Evolutionary conservation across 306 rosid species (phyloP), one percentile per base, ranked within the genome.

Genomic region (Begonia fuchsioides): DNA sequence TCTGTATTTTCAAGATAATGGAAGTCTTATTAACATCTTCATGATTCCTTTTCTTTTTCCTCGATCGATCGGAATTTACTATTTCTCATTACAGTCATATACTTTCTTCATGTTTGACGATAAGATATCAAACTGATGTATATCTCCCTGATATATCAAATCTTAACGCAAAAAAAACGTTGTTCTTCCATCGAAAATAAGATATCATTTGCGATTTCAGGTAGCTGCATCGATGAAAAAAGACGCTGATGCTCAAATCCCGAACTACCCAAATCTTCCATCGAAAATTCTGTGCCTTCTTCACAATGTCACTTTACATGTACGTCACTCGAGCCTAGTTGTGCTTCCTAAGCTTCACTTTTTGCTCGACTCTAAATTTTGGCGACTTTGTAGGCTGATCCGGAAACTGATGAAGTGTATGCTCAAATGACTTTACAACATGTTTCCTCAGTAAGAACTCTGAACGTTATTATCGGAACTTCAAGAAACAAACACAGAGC

Each of bases 401-500:
- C 95, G 0, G 93, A 90, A 65, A 90, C 95, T 0, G 95, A 90
- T 45, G 85, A 85, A 75, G 93, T 90, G 0, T 90, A 90, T 68
- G 95, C 95, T 17, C 95, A 82, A 83, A 77, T 90, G 87, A 90
- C 94, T 15, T 87, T 90, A 38, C 95, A 67, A 50, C 98, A 95
- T 0, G 79, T 85, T 53, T 69, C 82, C 44, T 71, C 85, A 13
- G 98, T 85, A 81, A 77, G 80, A 44, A 48, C 48, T 45, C n/a
- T 41, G 35, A 15, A 48, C 53, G 1, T 8, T 16, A 38, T 12
- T 47, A 20, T 44, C 15, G 35, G 7, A 26, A 3, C 35, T 26
- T 26, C 35, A 6, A 26, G 35, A 26, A 26, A 26, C 3, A 8
- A 26, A 4, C 8, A 1, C 7, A 26, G n/a, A n/a, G n/a, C n/a